Conservation (phyloP, 208 protist species). For the Leishmania turanica region DNA sequence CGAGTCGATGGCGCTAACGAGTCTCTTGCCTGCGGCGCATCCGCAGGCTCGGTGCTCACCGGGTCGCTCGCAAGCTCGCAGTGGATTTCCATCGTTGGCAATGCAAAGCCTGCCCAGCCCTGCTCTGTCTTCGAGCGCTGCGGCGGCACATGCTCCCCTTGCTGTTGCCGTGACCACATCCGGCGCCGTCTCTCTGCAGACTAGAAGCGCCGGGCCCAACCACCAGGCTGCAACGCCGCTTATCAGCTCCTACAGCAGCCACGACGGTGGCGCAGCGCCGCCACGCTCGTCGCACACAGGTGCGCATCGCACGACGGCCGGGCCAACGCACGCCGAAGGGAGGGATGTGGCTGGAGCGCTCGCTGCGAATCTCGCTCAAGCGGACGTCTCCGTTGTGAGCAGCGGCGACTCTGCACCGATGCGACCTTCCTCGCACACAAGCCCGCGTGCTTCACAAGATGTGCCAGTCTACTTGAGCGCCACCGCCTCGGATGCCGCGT, state of each 20-base stretch:
- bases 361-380: not conserved
- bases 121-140: not conserved
- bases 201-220: not conserved
- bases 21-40: not conserved
- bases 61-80: constrained; percentile 12
- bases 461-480: not conserved
- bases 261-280: not conserved
- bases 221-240: not conserved
- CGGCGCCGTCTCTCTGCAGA: not conserved
- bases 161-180: not conserved
- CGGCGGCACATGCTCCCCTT: not conserved
- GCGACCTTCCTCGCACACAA: not conserved
- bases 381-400: not conserved
- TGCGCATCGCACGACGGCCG: not conserved
- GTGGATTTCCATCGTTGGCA: not conserved
- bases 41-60: constrained; percentile 15
- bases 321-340: not conserved
- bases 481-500: not conserved
- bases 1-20: no score
- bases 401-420: not conserved
- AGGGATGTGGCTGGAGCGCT: not conserved
- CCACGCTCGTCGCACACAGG: not conserved
- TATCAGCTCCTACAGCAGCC: not conserved
- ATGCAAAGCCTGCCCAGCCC: not conserved
- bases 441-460: not conserved